These are phyloP conservation scores for Leishmania mexicana DNA, from an alignment of 208 protist genomes.

Conservation along the genomic window DNA sequence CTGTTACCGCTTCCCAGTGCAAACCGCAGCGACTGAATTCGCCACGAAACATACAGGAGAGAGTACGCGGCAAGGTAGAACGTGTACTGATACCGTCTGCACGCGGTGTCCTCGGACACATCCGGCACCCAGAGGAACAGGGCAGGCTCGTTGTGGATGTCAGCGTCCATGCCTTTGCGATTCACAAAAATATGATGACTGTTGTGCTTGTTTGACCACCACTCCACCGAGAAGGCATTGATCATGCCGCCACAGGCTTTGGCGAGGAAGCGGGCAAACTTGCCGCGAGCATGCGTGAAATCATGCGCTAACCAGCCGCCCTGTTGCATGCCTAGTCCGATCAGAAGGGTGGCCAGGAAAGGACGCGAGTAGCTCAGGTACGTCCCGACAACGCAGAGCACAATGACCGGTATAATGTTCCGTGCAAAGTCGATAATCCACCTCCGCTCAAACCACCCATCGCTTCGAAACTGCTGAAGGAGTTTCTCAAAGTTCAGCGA, in stretches of 20 bases:
- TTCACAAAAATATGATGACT: slow-evolving; percentile 85
- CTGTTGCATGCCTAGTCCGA: slow-evolving; percentile 82
- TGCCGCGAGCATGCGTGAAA: slow-evolving; percentile 62
- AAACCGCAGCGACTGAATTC: slow-evolving; percentile 71
- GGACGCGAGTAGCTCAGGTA: slow-evolving; percentile 59
- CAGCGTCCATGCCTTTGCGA: slow-evolving; percentile 65
- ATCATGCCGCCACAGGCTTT: slow-evolving; percentile 50
- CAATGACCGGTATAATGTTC: slow-evolving; percentile 67
- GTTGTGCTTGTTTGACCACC: slow-evolving; percentile 88
- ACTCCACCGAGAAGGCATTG: slow-evolving; percentile 68
- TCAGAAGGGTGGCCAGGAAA: slow-evolving; percentile 56
- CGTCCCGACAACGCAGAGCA: slow-evolving; percentile 61
- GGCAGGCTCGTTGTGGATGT: slow-evolving; percentile 84
- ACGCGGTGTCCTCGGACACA: slow-evolving; percentile 54
- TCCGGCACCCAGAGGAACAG: slow-evolving; percentile 71
- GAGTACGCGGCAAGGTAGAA: slow-evolving; percentile 77
- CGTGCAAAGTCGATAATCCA: slow-evolving; percentile 71
- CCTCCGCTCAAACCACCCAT: slow-evolving; percentile 69
- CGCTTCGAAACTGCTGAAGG: slow-evolving; percentile 51
- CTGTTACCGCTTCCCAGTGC: slow-evolving; percentile 62
- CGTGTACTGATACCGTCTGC: slow-evolving; percentile 66
- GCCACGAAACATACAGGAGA: slow-evolving; percentile 82
- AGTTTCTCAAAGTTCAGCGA: slow-evolving; percentile 70
- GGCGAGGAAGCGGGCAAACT: slow-evolving; percentile 50
- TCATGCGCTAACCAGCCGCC: slow-evolving; percentile 81